phyloP scores from a whole-genome alignment of 2,329 filamentous ascomycete genomes.

The Ambrosiella beaveri region DNA sequence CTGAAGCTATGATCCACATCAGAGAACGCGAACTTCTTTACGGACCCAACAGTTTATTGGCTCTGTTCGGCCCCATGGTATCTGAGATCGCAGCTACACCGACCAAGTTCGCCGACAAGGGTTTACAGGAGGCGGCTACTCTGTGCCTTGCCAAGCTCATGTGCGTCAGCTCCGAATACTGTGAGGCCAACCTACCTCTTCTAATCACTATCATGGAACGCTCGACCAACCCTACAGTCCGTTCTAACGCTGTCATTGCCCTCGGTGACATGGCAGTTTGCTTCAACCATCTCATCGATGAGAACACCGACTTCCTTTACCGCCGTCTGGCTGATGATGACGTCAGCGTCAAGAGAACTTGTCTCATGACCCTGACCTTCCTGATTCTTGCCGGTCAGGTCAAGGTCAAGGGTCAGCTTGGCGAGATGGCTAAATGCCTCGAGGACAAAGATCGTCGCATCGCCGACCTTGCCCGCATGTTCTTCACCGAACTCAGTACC shows the following conservation, averaged over 20 bases:
- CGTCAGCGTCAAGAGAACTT: conserved; percentile 84
- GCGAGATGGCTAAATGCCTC: conserved; percentile 97
- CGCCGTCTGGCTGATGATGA: conserved; percentile 79
- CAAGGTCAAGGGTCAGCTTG: conserved; percentile 96
- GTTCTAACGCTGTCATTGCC: conserved; percentile 91
- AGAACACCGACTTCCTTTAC: conserved; percentile 97
- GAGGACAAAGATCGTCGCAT: conserved; percentile 93
- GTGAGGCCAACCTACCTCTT: conserved; percentile 77
- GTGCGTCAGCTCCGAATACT: conserved; percentile 95
- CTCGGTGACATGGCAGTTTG: conserved; percentile 98
- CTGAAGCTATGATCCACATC: conserved; percentile 69
- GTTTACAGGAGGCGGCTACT: conserved; percentile 81
- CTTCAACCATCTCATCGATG: conserved; percentile 98
- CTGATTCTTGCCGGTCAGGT: conserved; percentile 92
- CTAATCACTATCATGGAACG: conserved; percentile 97
- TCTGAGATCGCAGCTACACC: conserved; percentile 91
- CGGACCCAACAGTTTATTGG: conserved; percentile 66
- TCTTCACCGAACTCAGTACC: conserved; percentile 91
- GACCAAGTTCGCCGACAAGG: conserved; percentile 75
- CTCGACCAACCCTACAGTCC: conserved; percentile 77
- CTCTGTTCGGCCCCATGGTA: conserved; percentile 79
- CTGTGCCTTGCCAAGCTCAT: conserved; percentile 94
- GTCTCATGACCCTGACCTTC: conserved; percentile 96
- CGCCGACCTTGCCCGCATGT: conserved; percentile 87
- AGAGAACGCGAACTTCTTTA: conserved; percentile 71